Evolutionary conservation across 2,329 filamentous ascomycete genomes (phyloP).

Genomic region (Fusarium equiseti): DNA sequence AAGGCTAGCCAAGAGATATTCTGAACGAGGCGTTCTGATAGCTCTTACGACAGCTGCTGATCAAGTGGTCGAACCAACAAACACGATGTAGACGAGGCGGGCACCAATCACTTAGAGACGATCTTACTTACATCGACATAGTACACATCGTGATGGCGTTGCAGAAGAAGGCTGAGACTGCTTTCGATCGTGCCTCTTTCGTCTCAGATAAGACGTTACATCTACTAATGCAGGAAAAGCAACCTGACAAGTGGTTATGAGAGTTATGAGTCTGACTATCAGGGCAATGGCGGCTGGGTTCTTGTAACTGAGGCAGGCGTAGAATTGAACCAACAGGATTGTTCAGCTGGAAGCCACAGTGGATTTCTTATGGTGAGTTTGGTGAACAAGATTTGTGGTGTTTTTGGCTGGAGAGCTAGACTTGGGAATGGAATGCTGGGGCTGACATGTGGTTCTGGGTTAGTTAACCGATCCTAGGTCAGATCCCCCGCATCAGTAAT

Average conservation of each 20-base stretch:
- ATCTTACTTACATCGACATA: conserved; percentile 19
- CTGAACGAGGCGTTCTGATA: conserved; percentile 27
- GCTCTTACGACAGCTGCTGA: conserved; percentile 2
- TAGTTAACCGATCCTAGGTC: background rate
- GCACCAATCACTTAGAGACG: conserved; percentile 41
- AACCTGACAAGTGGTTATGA: background rate
- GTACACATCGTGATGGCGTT: conserved; percentile 20
- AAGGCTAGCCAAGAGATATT: background rate
- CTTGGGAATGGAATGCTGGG: conserved; percentile 5
- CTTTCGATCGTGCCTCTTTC: conserved; percentile 1
- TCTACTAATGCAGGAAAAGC: background rate
- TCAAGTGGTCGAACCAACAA: background rate
- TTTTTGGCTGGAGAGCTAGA: background rate
- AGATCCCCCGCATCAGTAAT: background rate
- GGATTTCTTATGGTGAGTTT: background rate
- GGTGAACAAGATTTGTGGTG: background rate
- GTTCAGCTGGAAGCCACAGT: conserved; percentile 17
- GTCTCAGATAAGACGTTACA: background rate
- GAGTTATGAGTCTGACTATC: background rate
- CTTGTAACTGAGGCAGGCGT: conserved; percentile 1
- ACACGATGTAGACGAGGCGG: conserved; percentile 30
- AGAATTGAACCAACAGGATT: conserved; percentile 6
- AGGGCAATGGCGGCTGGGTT: background rate
- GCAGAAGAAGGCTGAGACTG: conserved; percentile 15
- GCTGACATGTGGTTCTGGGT: conserved; percentile 5